Percentiles rank a stretch among this genome's conserved stretches.
Evolutionary conservation across 2,329 filamentous ascomycete species (phyloP).

Genomic region (Taxawa tesnikishii): DNA sequence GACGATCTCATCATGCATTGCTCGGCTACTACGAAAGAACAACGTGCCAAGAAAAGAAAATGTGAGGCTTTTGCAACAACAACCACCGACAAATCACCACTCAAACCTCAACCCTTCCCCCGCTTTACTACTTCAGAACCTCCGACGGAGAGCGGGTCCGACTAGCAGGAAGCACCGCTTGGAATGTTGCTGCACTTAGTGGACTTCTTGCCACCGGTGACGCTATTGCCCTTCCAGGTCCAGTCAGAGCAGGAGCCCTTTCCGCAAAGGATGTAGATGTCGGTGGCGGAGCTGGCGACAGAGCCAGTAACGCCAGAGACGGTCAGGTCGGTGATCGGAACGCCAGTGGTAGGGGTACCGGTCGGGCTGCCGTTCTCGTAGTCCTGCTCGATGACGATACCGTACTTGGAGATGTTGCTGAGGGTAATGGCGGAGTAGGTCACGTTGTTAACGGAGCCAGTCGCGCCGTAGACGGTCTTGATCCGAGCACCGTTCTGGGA

Average conservation of each 20-base stretch:
- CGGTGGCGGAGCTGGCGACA: conserved; percentile 22
- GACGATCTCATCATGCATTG: no score
- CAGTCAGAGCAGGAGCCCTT: conserved; percentile 38
- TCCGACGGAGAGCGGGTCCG: no score
- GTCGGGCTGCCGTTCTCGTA: conserved; percentile 38
- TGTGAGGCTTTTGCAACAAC: no score
- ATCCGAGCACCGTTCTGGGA: conserved; percentile 39
- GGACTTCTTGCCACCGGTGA: conserved; percentile 40
- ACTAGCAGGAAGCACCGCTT: conserved; percentile 19
- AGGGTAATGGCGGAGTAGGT: conserved; percentile 43
- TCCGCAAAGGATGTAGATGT: conserved; percentile 43
- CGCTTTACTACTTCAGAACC: no score
- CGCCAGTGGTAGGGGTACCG: conserved; percentile 32
- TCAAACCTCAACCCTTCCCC: no score
- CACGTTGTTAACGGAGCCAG: conserved; percentile 39
- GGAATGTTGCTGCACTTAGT: conserved; percentile 29
- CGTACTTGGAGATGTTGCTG: conserved; percentile 38
- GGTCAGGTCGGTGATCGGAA: conserved; percentile 40
- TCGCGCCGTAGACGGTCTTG: conserved; percentile 39
- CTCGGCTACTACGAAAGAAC: no score
- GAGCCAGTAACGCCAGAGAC: conserved; percentile 32
- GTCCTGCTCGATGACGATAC: conserved; percentile 47
- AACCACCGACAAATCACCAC: no score
- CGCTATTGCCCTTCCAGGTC: conserved; percentile 36
- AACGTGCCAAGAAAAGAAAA: no score